Evolutionary conservation across 768 basidiomycete species (phyloP).

Genomic region (Sarcomyxa edulis): DNA sequence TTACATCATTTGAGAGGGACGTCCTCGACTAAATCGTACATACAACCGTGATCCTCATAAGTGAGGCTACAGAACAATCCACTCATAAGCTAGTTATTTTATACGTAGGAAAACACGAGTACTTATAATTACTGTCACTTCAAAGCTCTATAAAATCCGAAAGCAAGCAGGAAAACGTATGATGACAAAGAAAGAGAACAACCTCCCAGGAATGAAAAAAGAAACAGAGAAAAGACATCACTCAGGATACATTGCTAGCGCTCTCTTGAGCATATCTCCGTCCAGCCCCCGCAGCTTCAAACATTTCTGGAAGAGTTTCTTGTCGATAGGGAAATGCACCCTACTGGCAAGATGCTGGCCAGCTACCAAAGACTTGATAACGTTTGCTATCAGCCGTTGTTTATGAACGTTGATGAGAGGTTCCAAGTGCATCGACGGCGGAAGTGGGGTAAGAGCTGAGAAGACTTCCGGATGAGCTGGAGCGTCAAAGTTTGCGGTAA

Average conservation of each 20-base stretch:
- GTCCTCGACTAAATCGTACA: too few relatives aligned
- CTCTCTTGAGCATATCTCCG: constrained; percentile 46
- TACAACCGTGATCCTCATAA: too few relatives aligned
- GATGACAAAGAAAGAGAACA: neutral
- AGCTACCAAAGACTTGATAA: constrained; percentile 76
- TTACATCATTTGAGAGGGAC: too few relatives aligned
- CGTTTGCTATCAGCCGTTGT: constrained; percentile 74
- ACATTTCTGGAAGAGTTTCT: constrained; percentile 73
- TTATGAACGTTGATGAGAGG: constrained; percentile 88
- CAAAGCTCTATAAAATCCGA: too few relatives aligned
- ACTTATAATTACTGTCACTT: too few relatives aligned
- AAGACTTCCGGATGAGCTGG: constrained; percentile 80
- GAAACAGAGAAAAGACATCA: constrained; percentile 7
- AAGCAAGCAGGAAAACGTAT: too few relatives aligned
- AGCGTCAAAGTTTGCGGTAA: constrained; percentile 57
- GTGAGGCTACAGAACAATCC: too few relatives aligned
- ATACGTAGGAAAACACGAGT: too few relatives aligned
- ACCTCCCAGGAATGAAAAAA: neutral
- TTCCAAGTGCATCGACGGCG: constrained; percentile 73
- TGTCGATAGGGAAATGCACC: constrained; percentile 65
- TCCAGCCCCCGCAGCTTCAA: constrained; percentile 66
- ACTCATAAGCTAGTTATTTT: too few relatives aligned
- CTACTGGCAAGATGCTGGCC: constrained; percentile 80
- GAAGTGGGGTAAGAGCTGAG: constrained; percentile 63
- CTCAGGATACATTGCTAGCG: constrained; percentile 20